A percentile compares a stretch with the other conserved stretches of the same genome.
These are phyloP conservation scores for Eucalyptus melliodora DNA, from an alignment of 345 rosid species.

Conservation along the genomic window DNA sequence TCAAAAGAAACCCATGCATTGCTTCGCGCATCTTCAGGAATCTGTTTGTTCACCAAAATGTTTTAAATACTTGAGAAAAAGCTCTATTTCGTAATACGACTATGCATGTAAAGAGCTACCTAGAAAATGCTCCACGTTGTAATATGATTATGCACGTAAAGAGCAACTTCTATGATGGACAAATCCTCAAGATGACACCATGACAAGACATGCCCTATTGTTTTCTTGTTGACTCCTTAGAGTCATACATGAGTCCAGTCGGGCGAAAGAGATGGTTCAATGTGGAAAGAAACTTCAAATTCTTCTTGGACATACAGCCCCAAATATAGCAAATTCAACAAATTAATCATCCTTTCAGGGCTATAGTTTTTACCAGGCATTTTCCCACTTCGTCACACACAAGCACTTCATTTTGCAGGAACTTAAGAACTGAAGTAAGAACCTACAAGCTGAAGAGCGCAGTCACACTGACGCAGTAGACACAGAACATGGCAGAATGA, in stretches of 20 bases:
- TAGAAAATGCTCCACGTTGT: background rate
- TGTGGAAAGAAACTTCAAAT: background rate
- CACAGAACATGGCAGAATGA: background rate
- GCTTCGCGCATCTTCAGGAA: constrained; percentile 87
- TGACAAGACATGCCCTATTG: background rate
- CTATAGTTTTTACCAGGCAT: background rate
- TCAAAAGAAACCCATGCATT: constrained; percentile 99
- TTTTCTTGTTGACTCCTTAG: background rate
- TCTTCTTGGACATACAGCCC: background rate
- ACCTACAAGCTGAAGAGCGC: background rate
- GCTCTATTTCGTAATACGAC: background rate
- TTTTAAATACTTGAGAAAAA: background rate
- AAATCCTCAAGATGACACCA: background rate
- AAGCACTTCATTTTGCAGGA: background rate
- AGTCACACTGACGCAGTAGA: background rate
- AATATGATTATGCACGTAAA: background rate
- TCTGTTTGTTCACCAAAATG: constrained; percentile 20
- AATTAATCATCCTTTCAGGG: background rate
- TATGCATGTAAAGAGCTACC: background rate
- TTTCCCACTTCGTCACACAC: background rate
- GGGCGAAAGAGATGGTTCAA: background rate
- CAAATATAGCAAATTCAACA: background rate
- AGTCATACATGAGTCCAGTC: background rate
- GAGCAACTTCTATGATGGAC: background rate
- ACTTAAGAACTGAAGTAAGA: background rate